Conservation (phyloP, 768 basidiomycete genomes). For the Pholiota microspora region DNA sequence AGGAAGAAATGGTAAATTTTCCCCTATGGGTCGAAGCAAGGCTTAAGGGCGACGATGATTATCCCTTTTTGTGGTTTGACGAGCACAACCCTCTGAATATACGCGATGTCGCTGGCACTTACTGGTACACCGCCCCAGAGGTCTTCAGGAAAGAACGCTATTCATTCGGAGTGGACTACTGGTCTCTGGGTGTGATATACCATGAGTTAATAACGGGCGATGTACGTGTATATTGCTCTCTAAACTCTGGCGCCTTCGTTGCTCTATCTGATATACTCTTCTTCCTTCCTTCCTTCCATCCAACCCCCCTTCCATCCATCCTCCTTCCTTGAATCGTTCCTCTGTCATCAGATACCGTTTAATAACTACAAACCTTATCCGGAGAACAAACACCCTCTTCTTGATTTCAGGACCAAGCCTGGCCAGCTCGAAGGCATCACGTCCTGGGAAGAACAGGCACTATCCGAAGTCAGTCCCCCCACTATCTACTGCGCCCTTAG, state of each 20-base stretch:
- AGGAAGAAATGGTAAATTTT: constrained; percentile 23
- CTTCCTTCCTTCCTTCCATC: neutral
- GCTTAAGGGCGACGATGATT: constrained; percentile 22
- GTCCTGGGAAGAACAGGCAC: constrained; percentile 16
- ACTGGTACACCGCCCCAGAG: constrained; percentile 35
- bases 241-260: neutral
- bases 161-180: constrained; percentile 56
- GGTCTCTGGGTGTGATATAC: constrained; percentile 77
- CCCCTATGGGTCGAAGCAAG: constrained; percentile 29
- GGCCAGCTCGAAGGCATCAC: constrained; percentile 22
- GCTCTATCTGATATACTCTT: neutral
- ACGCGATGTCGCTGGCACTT: constrained; percentile 27
- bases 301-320: neutral
- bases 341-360: constrained; percentile 21
- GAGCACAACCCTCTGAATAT: constrained; percentile 22
- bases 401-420: constrained; percentile 22
- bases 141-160: constrained; percentile 27
- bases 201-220: constrained; percentile 71
- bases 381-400: constrained; percentile 19
- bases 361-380: constrained; percentile 23
- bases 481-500: neutral
- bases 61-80: constrained; percentile 24
- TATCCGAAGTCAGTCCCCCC: constrained; percentile 12
- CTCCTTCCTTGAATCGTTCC: neutral
- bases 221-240: constrained; percentile 15